Percentiles rank a stretch among this genome's conserved stretches.
Evolutionary conservation across 345 rosid genomes (phyloP).

Genomic region (Draba incana): DNA sequence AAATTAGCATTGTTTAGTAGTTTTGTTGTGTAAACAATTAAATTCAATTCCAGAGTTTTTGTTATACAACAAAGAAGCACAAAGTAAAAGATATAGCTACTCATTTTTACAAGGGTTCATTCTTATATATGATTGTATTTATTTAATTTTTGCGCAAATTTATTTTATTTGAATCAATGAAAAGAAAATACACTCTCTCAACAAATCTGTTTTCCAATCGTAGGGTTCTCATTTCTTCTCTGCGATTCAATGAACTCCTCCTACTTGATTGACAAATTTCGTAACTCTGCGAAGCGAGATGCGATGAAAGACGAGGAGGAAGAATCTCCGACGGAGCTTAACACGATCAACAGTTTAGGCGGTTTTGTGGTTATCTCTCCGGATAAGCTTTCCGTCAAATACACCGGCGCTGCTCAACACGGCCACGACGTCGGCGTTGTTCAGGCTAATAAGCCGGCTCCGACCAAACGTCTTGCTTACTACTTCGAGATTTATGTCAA

Average conservation of each 20-base stretch:
- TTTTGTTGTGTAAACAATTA: too few relatives aligned
- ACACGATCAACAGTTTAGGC: slow-evolving; percentile 80
- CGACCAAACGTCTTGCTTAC: slow-evolving; percentile 63
- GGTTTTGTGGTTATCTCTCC: slow-evolving; percentile 68
- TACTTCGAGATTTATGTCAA: slow-evolving; percentile 87
- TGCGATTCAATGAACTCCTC: slow-evolving; percentile 42
- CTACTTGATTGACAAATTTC: slow-evolving; percentile 52
- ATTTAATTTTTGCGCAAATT: too few relatives aligned
- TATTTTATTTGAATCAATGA: too few relatives aligned
- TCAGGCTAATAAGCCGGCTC: slow-evolving; percentile 79
- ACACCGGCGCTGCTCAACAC: slow-evolving; percentile 58
- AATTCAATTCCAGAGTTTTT: too few relatives aligned
- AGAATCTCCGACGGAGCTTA: slow-evolving; percentile 77
- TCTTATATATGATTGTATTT: too few relatives aligned
- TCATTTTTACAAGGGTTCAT: too few relatives aligned
- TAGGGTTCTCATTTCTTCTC: slow-evolving; percentile 26
- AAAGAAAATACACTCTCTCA: background rate
- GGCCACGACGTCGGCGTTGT: slow-evolving; percentile 85
- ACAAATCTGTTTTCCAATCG: background rate
- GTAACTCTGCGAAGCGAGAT: slow-evolving; percentile 35
- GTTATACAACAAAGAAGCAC: too few relatives aligned
- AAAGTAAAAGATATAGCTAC: too few relatives aligned
- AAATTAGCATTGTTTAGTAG: too few relatives aligned
- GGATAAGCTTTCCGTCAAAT: slow-evolving; percentile 75
- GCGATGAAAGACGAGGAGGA: slow-evolving; percentile 57